A percentile compares a stretch with the other conserved stretches of the same genome.
Conservation (phyloP, 2,329 filamentous ascomycete genomes). For the Fusarium nelsonii region DNA sequence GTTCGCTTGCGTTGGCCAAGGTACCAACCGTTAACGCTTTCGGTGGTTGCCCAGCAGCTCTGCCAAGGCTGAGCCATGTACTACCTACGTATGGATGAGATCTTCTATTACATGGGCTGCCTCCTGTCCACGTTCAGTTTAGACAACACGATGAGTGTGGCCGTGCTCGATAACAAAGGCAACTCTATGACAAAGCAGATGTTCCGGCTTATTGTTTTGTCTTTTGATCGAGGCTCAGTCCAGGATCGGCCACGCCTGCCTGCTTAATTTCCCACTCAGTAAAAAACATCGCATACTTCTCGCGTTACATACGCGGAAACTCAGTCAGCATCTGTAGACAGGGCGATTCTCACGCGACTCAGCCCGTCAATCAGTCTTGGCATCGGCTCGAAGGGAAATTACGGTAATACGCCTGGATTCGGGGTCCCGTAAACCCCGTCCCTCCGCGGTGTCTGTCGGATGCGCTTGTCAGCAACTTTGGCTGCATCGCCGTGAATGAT, state of each 20-base stretch:
- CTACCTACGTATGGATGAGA: slow-evolving; percentile 4
- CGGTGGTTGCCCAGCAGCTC: slow-evolving; percentile 38
- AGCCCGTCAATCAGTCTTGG: slow-evolving; percentile 39
- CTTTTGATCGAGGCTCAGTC: slow-evolving; percentile 22
- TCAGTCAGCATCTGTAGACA: slow-evolving; percentile 22
- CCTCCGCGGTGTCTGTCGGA: slow-evolving; percentile 39
- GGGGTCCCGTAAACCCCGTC: slow-evolving; percentile 45
- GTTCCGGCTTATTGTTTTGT: slow-evolving; percentile 5
- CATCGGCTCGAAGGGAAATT: slow-evolving; percentile 46
- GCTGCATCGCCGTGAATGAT: slow-evolving; percentile 27
- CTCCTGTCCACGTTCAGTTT: slow-evolving; percentile 15
- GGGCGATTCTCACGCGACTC: slow-evolving; percentile 43
- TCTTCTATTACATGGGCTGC: slow-evolving; percentile 31
- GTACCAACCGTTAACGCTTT: slow-evolving; percentile 35
- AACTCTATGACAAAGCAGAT: slow-evolving; percentile 2
- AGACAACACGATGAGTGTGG: slow-evolving; percentile 8
- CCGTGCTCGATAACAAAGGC: slow-evolving; percentile 20
- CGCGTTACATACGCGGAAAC: slow-evolving; percentile 30
- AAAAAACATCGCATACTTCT: slow-evolving; percentile 25
- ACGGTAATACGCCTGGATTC: slow-evolving; percentile 45
- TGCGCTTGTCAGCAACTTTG: slow-evolving; percentile 42
- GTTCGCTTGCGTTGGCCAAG: slow-evolving; percentile 43
- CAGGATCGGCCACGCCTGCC: slow-evolving; percentile 13
- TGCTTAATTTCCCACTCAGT: slow-evolving; percentile 18
- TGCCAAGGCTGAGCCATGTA: slow-evolving; percentile 38